Evolutionary conservation across 768 basidiomycete genomes (phyloP), one percentile per base, ranked within the genome.

Genomic region (Coprinopsis cinerea): DNA sequence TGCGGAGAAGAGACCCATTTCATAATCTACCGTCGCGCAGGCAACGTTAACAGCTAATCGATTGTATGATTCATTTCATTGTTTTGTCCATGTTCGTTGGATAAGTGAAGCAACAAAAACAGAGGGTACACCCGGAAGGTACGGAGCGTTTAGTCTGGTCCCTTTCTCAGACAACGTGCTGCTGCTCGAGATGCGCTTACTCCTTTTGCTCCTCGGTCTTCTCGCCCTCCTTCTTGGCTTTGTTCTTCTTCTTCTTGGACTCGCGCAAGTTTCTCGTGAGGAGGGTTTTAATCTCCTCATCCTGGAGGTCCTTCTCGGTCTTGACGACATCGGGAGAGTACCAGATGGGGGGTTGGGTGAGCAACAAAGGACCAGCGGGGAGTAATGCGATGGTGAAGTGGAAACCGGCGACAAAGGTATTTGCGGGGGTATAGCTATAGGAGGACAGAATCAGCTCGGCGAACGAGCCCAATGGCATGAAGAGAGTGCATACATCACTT

Each of bases 381-480:
- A 89, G 83, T 18, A 99, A 80, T 30, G 92, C 92, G 61, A 99
- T 83, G 37, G 95, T 99, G 73, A 96, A 93, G 75, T 97, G 94
- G 81, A 94, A 96, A 7, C 86, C 89, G 48, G 95, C 94, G 39
- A 97, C 91, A 51, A 87, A 82, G 15, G 92, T 92, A 57, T 79
- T 85, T 23, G 81, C 54, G 35, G 88, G 86, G 4, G 93, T 92
- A 68, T 85, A 89, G 49, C 88, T 88, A 52, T 44, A 37, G 17
- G n/a, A n/a, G n/a, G n/a, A n/a, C n/a, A n/a, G n/a, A n/a, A n/a
- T n/a, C n/a, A n/a, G n/a, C n/a, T n/a, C n/a, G n/a, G n/a, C n/a
- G n/a, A n/a, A n/a, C n/a, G n/a, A n/a, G n/a, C n/a, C n/a, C 18
- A 48, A 17, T 30, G 37, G 14, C 24, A 24, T 34, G 15, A 34